Evolutionary conservation across 306 rosid genomes (phyloP).

Genomic region (Fagus crenata): DNA sequence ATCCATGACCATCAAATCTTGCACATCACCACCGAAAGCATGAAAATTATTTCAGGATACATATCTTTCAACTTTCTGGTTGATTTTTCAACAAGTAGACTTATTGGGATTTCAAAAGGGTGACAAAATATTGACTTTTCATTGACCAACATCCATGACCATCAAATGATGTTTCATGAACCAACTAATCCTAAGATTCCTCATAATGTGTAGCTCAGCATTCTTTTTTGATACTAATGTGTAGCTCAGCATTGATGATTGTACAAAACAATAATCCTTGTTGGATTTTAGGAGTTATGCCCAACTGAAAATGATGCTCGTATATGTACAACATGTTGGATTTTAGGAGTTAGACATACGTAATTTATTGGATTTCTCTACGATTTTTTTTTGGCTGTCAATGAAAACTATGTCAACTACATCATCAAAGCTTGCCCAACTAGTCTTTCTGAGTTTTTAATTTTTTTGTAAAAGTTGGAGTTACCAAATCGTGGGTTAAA

Average conservation of each 20-base stretch:
- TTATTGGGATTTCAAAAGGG: too few relatives aligned
- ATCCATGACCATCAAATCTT: neutral
- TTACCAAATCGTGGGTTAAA: conserved; percentile 12
- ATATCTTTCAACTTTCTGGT: neutral
- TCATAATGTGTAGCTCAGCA: too few relatives aligned
- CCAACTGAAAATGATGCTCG: too few relatives aligned
- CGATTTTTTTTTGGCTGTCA: neutral
- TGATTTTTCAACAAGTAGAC: too few relatives aligned
- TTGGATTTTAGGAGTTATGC: neutral
- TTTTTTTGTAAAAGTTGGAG: neutral
- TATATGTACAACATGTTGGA: too few relatives aligned
- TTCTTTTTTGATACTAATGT: too few relatives aligned
- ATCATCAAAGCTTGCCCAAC: neutral
- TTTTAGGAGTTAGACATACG: neutral
- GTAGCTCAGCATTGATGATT: too few relatives aligned
- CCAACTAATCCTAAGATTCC: too few relatives aligned
- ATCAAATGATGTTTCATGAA: too few relatives aligned
- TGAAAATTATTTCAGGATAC: neutral
- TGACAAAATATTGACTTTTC: neutral
- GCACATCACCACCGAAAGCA: conserved; percentile 13
- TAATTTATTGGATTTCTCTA: neutral
- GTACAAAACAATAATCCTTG: too few relatives aligned
- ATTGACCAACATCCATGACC: neutral
- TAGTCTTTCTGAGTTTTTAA: neutral
- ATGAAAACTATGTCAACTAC: neutral